A percentile compares a stretch with the other conserved stretches of the same genome.
Conservation (phyloP, 352 stramenopile genomes). For the Pythium volutum region DNA sequence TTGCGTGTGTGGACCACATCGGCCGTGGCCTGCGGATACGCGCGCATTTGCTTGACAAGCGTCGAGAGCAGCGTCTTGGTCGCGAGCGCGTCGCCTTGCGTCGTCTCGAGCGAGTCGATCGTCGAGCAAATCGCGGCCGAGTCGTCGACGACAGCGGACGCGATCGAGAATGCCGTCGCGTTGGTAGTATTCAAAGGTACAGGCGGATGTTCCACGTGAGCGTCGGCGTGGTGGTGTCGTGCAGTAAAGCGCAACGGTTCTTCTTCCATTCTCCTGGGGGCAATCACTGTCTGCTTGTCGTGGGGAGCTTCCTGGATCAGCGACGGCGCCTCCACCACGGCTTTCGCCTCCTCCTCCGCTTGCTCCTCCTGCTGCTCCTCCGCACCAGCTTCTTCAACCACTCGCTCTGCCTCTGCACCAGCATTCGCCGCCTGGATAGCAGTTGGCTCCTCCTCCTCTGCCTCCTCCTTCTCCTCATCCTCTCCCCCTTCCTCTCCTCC, state of each 20-base stretch:
- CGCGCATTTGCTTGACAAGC: slow-evolving; percentile 79
- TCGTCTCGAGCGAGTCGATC: slow-evolving; percentile 44
- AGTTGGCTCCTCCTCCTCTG: not conserved
- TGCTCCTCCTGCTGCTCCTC: slow-evolving; percentile 24
- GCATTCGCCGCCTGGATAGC: too few relatives aligned
- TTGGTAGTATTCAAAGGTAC: too few relatives aligned
- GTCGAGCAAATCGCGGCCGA: slow-evolving; percentile 39
- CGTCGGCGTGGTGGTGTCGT: not conserved
- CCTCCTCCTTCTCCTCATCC: slow-evolving; percentile 12
- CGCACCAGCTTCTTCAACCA: slow-evolving; percentile 2
- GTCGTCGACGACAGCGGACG: slow-evolving; percentile 28
- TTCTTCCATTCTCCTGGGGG: not conserved
- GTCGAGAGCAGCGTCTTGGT: slow-evolving; percentile 63
- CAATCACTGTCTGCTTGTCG: not conserved
- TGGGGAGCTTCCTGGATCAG: not conserved
- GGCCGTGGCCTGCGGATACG: slow-evolving; percentile 59
- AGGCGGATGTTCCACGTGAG: too few relatives aligned
- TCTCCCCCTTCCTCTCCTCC: slow-evolving; percentile 14
- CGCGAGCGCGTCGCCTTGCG: slow-evolving; percentile 36
- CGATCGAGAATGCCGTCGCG: not conserved
- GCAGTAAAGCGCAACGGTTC: not conserved
- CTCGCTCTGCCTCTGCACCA: too few relatives aligned
- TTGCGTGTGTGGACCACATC: slow-evolving; percentile 45
- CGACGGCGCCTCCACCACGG: not conserved
- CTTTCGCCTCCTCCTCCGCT: slow-evolving; percentile 8